Conservation (phyloP, 2,329 filamentous ascomycete species). For the Rachicladosporium sp. region DNA sequence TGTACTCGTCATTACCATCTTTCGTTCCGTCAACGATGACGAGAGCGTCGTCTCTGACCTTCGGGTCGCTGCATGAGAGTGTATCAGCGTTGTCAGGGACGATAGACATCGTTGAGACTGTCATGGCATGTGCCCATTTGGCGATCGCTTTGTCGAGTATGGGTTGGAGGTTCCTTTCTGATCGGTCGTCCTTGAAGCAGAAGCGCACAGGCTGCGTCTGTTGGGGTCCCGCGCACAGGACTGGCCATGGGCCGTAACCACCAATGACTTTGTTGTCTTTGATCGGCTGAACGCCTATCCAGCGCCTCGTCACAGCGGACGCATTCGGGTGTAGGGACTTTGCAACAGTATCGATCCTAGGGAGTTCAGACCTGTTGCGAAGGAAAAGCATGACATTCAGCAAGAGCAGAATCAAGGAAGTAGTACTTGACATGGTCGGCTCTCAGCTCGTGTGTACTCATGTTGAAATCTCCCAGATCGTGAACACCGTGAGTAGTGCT, state of each 20-base stretch:
- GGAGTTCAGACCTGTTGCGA: no score
- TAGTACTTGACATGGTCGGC: no score
- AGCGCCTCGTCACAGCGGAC: conserved; percentile 5
- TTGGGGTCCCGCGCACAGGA: conserved; percentile 4
- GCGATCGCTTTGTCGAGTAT: conserved; percentile 9
- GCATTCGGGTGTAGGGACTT: no score
- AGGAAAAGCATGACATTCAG: no score
- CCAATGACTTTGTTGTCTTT: conserved; percentile 1
- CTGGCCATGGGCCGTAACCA: conserved; percentile 11
- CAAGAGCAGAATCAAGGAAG: no score
- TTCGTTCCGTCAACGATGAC: conserved; percentile 11
- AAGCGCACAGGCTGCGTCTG: conserved; percentile 10
- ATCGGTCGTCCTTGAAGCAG: conserved; percentile 12
- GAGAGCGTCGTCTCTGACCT: conserved; percentile 8
- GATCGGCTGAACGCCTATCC: conserved; percentile 7
- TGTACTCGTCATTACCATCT: conserved; percentile 8
- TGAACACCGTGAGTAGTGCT: no score
- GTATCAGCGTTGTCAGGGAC: conserved; percentile 7
- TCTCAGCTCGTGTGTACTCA: no score
- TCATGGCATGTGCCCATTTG: conserved; percentile 11
- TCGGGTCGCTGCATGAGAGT: conserved; percentile 3
- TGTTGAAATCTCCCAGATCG: no score
- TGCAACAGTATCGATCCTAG: no score
- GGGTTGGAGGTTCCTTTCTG: conserved; percentile 8
- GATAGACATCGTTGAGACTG: conserved; percentile 7